Evolutionary conservation across 192 early-diverging fungal genomes (phyloP).

Genomic region (Lunasporangiospora selenospora): DNA sequence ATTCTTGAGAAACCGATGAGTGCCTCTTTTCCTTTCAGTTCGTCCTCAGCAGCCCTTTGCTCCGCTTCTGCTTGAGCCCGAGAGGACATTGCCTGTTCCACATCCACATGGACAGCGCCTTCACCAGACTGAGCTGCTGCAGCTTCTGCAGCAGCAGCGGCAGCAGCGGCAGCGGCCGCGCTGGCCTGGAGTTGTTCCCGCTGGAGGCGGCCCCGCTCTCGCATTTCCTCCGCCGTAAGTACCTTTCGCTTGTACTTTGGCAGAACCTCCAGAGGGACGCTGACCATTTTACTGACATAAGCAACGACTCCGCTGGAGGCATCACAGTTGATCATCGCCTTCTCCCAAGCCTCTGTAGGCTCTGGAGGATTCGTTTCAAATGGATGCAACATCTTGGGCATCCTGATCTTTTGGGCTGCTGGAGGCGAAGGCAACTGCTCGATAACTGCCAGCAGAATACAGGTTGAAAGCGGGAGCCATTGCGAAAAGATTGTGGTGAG

Average conservation of each 20-base stretch:
- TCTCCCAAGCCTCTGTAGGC: constrained; percentile 66
- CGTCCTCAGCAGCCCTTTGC: constrained; percentile 45
- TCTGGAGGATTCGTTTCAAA: constrained; percentile 52
- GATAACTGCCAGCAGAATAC: constrained; percentile 86
- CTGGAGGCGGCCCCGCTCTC: constrained; percentile 70
- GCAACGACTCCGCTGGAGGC: constrained; percentile 75
- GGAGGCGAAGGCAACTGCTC: constrained; percentile 89
- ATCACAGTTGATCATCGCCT: constrained; percentile 80
- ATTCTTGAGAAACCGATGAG: constrained; percentile 94
- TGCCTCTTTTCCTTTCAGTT: constrained; percentile 63
- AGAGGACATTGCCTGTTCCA: constrained; percentile 32
- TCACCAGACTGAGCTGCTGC: constrained; percentile 38
- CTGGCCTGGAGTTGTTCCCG: constrained; percentile 48
- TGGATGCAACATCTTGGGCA: constrained; percentile 80
- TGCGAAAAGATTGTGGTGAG: constrained; percentile 87
- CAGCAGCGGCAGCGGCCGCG: constrained; percentile 33
- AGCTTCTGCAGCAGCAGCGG: constrained; percentile 2
- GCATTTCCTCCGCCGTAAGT: constrained; percentile 88
- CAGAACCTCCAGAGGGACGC: constrained; percentile 76
- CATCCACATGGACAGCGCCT: constrained; percentile 22
- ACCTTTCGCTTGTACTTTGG: constrained; percentile 75
- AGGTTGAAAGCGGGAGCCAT: constrained; percentile 93
- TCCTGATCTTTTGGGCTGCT: constrained; percentile 78
- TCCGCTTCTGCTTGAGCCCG: constrained; percentile 18
- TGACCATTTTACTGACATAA: constrained; percentile 95